These are phyloP conservation scores for Alternaria sp. DNA, from an alignment of 2,329 filamentous ascomycete species.

Conservation along the genomic window DNA sequence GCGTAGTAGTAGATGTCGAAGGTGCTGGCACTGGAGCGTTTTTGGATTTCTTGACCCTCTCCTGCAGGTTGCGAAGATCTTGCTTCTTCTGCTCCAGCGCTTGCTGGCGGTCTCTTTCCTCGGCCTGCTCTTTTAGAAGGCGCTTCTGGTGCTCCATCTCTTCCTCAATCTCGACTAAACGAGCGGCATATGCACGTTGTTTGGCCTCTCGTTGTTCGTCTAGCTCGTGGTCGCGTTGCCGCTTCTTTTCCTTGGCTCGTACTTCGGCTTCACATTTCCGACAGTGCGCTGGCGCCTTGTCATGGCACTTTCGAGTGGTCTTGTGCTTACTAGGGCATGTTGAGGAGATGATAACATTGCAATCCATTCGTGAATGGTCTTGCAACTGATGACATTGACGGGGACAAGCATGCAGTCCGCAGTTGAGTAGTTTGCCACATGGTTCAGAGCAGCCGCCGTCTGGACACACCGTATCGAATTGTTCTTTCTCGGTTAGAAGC, in stretches of 20 bases:
- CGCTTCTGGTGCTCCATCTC: conserved; percentile 59
- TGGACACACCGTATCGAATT: conserved; percentile 68
- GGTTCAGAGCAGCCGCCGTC: conserved; percentile 72
- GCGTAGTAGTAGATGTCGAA: background rate
- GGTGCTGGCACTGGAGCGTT: background rate
- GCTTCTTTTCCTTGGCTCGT: conserved; percentile 52
- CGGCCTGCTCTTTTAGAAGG: conserved; percentile 50
- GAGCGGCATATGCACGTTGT: conserved; percentile 53
- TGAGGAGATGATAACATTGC: conserved; percentile 51
- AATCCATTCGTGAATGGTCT: conserved; percentile 65
- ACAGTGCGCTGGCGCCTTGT: conserved; percentile 52
- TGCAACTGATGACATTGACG: conserved; percentile 66
- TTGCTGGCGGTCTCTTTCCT: conserved; percentile 55
- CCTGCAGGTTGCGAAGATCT: conserved; percentile 54
- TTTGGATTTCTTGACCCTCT: conserved; percentile 5
- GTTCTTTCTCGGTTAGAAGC: conserved; percentile 56
- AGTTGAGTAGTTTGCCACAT: conserved; percentile 63
- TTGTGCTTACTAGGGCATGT: conserved; percentile 62
- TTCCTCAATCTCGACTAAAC: conserved; percentile 61
- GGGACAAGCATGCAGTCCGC: conserved; percentile 65
- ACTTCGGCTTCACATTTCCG: conserved; percentile 60
- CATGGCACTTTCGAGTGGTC: conserved; percentile 55
- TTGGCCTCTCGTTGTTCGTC: conserved; percentile 56
- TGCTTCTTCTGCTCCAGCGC: conserved; percentile 55
- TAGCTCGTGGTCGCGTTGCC: conserved; percentile 57